These are phyloP conservation scores for Nothomitra cinnamomea DNA, from an alignment of 2,329 filamentous ascomycete species.

Conservation along the genomic window DNA sequence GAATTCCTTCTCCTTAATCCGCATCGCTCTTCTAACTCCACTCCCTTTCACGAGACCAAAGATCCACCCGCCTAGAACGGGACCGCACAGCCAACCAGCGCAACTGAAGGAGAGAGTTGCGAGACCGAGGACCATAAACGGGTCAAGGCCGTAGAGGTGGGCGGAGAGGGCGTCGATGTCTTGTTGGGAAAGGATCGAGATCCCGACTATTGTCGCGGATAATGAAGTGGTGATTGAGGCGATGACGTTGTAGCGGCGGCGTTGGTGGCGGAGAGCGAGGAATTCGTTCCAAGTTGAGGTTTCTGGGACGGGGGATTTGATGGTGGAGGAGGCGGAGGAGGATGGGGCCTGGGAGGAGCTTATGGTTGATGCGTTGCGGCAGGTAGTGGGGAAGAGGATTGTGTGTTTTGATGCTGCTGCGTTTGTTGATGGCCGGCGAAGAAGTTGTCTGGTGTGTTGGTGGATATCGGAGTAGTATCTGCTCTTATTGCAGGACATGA, in stretches of 20 bases:
- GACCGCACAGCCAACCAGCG: slow-evolving; percentile 78
- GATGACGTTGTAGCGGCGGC: slow-evolving; percentile 12
- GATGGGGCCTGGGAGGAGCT: background rate
- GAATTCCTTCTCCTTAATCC: slow-evolving; percentile 81
- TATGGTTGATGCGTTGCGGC: background rate
- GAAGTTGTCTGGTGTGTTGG: too few relatives aligned
- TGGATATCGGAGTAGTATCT: too few relatives aligned
- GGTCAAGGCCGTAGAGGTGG: slow-evolving; percentile 18
- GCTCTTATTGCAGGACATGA: background rate
- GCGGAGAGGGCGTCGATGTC: slow-evolving; percentile 8
- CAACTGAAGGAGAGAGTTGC: slow-evolving; percentile 60
- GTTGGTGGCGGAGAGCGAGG: slow-evolving; percentile 11
- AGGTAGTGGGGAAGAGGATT: too few relatives aligned
- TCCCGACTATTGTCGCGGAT: slow-evolving; percentile 4
- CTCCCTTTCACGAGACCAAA: slow-evolving; percentile 59
- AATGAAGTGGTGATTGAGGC: slow-evolving; percentile 9
- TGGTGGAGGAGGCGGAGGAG: background rate
- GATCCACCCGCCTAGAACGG: slow-evolving; percentile 59
- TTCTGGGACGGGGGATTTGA: background rate
- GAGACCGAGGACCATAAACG: slow-evolving; percentile 48
- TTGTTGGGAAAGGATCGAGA: slow-evolving; percentile 6
- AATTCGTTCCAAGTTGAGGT: slow-evolving; percentile 12
- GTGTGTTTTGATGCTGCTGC: too few relatives aligned
- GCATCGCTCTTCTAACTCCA: slow-evolving; percentile 36
- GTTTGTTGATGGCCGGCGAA: too few relatives aligned